These are phyloP conservation scores for Castanopsis chinensis DNA, from an alignment of 306 rosid species.

Conservation along the genomic window DNA sequence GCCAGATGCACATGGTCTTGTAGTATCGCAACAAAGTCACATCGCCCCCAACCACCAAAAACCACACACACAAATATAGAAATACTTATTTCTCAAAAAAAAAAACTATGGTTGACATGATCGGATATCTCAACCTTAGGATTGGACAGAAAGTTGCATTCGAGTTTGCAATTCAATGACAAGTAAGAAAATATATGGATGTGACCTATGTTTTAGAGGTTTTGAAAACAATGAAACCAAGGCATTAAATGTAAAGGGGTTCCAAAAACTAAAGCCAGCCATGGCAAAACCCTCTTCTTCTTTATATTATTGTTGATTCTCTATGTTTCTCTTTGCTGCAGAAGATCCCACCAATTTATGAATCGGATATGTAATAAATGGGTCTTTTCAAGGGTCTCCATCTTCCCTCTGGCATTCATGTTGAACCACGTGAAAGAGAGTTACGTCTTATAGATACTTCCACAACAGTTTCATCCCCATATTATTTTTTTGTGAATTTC, in stretches of 20 bases:
- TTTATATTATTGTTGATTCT: neutral
- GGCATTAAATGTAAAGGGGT: neutral
- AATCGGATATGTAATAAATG: constrained; percentile 9
- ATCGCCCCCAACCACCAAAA: too few relatives aligned
- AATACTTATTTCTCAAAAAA: too few relatives aligned
- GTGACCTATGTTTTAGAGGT: constrained; percentile 28
- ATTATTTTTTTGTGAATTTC: constrained; percentile 16
- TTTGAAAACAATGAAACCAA: neutral
- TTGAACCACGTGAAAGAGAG: constrained; percentile 46
- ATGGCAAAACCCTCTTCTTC: too few relatives aligned
- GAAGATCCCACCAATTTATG: constrained; percentile 8
- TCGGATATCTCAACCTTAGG: neutral
- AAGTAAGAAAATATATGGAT: neutral
- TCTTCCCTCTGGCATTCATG: constrained; percentile 35
- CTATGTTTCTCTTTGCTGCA: neutral
- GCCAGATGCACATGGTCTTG: too few relatives aligned
- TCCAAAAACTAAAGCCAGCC: too few relatives aligned
- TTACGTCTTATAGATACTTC: constrained; percentile 21
- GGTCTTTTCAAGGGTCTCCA: constrained; percentile 30
- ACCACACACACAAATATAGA: too few relatives aligned
- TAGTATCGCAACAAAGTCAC: too few relatives aligned
- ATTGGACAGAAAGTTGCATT: neutral
- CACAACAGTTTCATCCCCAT: constrained; percentile 27
- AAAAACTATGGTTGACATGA: neutral
- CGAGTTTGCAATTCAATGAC: neutral